Evolutionary conservation across 805 yeast species (phyloP), one percentile per base, ranked within the genome.

Genomic region (Cyberlindnera xishuangbannaensis): DNA sequence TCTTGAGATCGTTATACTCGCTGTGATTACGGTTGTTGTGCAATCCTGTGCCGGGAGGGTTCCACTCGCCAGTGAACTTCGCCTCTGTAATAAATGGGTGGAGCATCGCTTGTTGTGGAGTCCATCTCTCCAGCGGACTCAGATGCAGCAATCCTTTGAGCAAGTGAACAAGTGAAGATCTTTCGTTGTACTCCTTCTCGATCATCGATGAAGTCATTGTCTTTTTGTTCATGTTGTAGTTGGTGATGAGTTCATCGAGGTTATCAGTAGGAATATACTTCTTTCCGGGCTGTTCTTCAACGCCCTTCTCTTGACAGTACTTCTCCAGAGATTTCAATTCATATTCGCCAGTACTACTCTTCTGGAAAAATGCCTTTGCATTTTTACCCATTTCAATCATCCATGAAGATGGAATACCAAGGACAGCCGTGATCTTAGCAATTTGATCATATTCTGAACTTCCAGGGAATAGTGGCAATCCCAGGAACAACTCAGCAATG

Each of bases 341-440:
- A 34, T 41, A 44, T 20, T 32, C 25, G 13, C 39, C 28, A 3
- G 39, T 19, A 44, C 40, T 18, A 58, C 52, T 41, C 27, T 41
- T 61, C 45, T 40, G 60, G 56, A 48, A 53, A 47, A 82, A 92
- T 45, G 78, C 75, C 28, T 67, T 60, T 1, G 95, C 69, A 56
- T 81, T 86, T 45, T 85, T 81, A 18, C 97, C 98, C 77, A 84
- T 86, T 43, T 90, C 97, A 44, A 90, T 68, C 98, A 92, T 92
- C 85, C 96, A 95, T 16, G 80, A 64, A 9, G 96, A 97, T 16
- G 98, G 98, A 42, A 65, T 58, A 0, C 95, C 96, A 39, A 90
- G 58, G 65, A 87, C 82, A 27, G 81, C 80, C 4, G 81, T 75
- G 24, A 92, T 87, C 45, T 95, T 77, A 41, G 76, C 68, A 27